Conservation (phyloP, 805 yeast species). For the Wickerhamiella vanderwaltii region DNA sequence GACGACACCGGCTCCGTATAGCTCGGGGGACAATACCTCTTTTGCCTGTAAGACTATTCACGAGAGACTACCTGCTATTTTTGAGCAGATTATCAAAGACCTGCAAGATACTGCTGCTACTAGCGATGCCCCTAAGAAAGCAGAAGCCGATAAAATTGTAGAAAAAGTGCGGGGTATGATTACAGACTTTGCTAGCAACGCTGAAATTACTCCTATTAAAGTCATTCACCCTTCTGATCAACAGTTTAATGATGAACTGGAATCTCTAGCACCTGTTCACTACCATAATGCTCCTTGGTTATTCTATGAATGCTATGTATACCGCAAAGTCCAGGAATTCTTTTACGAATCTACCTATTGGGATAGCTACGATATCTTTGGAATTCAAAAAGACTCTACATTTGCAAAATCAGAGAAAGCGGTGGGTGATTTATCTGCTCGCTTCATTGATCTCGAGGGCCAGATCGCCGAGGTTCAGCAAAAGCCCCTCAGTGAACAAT, state of each 20-base stretch:
- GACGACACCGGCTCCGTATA: slow-evolving; percentile 29
- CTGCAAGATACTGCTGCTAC: slow-evolving; percentile 29
- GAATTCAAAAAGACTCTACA: slow-evolving; percentile 54
- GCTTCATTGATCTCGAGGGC: slow-evolving; percentile 37
- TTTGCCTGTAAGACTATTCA: slow-evolving; percentile 74
- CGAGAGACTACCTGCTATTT: slow-evolving; percentile 77
- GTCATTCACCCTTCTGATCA: slow-evolving; percentile 32
- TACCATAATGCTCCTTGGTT: slow-evolving; percentile 92
- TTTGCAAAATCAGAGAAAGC: slow-evolving; percentile 66
- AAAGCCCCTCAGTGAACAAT: not conserved
- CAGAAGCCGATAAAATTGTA: slow-evolving; percentile 40
- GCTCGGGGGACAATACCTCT: slow-evolving; percentile 57
- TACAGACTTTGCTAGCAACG: slow-evolving; percentile 26
- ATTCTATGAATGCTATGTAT: slow-evolving; percentile 71
- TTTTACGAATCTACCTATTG: slow-evolving; percentile 31
- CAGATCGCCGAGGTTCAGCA: slow-evolving; percentile 18
- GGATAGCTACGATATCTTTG: slow-evolving; percentile 61
- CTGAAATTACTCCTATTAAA: slow-evolving; percentile 34
- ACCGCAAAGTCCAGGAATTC: slow-evolving; percentile 36
- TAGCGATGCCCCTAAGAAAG: slow-evolving; percentile 22
- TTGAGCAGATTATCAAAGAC: slow-evolving; percentile 58
- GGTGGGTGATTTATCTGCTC: slow-evolving; percentile 64
- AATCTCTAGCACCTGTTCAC: slow-evolving; percentile 31
- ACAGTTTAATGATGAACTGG: slow-evolving; percentile 48
- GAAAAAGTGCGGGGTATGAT: slow-evolving; percentile 34